These are phyloP conservation scores for Coprinopsis marcescibilis DNA, from an alignment of 768 basidiomycete species.

Conservation along the genomic window DNA sequence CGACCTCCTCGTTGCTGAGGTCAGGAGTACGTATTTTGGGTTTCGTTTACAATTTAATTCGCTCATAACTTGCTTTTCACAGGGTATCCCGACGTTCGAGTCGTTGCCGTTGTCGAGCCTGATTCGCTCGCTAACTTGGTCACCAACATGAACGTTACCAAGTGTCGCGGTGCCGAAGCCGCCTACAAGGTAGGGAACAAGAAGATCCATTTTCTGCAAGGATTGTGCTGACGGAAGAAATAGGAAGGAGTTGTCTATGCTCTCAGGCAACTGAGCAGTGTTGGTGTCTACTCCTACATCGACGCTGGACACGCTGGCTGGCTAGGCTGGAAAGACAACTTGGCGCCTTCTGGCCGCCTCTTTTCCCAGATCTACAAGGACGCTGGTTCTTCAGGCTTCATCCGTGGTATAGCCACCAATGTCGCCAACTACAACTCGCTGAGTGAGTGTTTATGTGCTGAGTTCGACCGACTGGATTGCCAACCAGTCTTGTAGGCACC, in stretches of 20 bases:
- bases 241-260: slow-evolving; percentile 50
- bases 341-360: slow-evolving; percentile 51
- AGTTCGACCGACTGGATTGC: too few relatives aligned
- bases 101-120: slow-evolving; percentile 62
- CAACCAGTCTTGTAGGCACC: slow-evolving; percentile 33
- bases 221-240: slow-evolving; percentile 17
- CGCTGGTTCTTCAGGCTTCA: slow-evolving; percentile 50
- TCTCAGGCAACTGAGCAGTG: slow-evolving; percentile 46
- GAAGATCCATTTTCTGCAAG: too few relatives aligned
- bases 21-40: slow-evolving; percentile 34
- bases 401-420: slow-evolving; percentile 59
- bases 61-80: background rate
- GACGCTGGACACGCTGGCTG: slow-evolving; percentile 62
- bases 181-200: slow-evolving; percentile 47
- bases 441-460: slow-evolving; percentile 15
- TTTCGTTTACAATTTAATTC: background rate
- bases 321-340: slow-evolving; percentile 66
- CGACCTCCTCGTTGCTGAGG: slow-evolving; percentile 53
- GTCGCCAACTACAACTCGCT: slow-evolving; percentile 44
- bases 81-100: slow-evolving; percentile 56
- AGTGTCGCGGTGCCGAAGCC: slow-evolving; percentile 48
- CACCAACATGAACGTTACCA: slow-evolving; percentile 55
- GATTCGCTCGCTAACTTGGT: slow-evolving; percentile 66
- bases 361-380: slow-evolving; percentile 43
- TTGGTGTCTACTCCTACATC: slow-evolving; percentile 56